Evolutionary conservation across 306 rosid species (phyloP), one percentile per base, ranked within the genome.

Genomic region (Vigna mungo): DNA sequence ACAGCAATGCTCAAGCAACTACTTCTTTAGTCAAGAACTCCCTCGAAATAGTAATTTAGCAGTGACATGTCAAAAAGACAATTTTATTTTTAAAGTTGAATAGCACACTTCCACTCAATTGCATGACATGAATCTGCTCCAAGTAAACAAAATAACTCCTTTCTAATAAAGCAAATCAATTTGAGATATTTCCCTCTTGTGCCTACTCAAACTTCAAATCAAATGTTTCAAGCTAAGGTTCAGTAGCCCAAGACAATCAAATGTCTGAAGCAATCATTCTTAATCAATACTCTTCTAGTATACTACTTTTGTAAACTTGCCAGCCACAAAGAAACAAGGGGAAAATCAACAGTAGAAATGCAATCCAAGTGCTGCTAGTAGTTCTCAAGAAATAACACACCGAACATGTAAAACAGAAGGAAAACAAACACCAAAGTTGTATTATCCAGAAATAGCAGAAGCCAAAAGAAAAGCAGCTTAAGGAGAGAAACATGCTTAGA

Each of bases 1-100:
- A 82, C 49, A 79, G 46, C 46, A 44, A 61, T 60, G 78, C 32
- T 76, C 84, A 75, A 82, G 64, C 64, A 55, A 72, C 74, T 43
- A 82, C 76, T 41, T 34, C 63, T 70, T 68, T 49, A 74, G 66
- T 46, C 63, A 69, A 62, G 56, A 48, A 51, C 15, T 34, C 60
- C 74, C 52, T 30, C 60, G 59, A 80, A 72, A 70, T 12, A 62
- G 62, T 69, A 27, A 76, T 13, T 68, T 10, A 43, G 39, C 60
- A 68, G 47, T 30, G 18, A 65, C 52, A 39, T 18, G 43, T 58
- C 51, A 47, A 64, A 69, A 27, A 46, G 66, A 59, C 32, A 65
- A 41, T 67, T 66, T 30, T 72, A 53, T 27, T 52, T 81, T 67
- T 36, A 41, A 34, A 74, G 75, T 43, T 75, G 43, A 59, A n/a